Evolutionary conservation across 2,329 filamentous ascomycete genomes (phyloP).

Genomic region (Xylariaceae sp.): DNA sequence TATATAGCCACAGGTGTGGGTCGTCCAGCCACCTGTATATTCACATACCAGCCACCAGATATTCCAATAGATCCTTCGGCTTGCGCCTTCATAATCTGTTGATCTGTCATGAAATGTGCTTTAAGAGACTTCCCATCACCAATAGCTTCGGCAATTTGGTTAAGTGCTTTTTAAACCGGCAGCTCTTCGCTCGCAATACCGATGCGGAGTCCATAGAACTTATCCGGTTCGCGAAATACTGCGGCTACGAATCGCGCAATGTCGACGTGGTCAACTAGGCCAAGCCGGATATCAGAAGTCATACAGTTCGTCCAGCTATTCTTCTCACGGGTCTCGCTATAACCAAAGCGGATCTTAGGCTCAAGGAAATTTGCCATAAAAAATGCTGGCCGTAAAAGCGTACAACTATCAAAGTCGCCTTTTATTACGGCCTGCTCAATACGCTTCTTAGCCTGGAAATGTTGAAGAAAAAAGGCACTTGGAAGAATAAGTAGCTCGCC

Average conservation of each 20-base stretch:
- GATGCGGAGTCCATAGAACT: constrained; percentile 46
- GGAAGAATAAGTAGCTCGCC: not conserved
- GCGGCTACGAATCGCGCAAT: constrained; percentile 22
- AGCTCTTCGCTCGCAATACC: constrained; percentile 43
- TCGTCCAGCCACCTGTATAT: too few relatives aligned
- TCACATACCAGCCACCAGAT: too few relatives aligned
- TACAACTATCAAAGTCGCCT: constrained; percentile 22
- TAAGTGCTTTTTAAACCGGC: constrained; percentile 40
- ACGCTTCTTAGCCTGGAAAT: constrained; percentile 12
- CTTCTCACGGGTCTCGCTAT: constrained; percentile 13
- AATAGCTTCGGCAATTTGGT: constrained; percentile 38
- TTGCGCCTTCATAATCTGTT: constrained; percentile 41
- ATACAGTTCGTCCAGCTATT: constrained; percentile 20
- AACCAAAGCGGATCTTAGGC: constrained; percentile 17
- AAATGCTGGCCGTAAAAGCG: constrained; percentile 19
- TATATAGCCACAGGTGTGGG: too few relatives aligned
- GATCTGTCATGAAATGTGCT: constrained; percentile 43
- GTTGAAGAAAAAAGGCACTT: not conserved
- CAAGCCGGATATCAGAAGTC: constrained; percentile 13
- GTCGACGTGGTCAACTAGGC: constrained; percentile 22
- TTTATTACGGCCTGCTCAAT: constrained; percentile 13
- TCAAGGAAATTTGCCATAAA: constrained; percentile 30
- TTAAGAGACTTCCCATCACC: constrained; percentile 39
- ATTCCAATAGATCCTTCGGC: too few relatives aligned
- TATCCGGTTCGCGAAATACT: constrained; percentile 39